Conservation (phyloP, 371 early-diverging fungal species). For the Mortierella sp. region DNA sequence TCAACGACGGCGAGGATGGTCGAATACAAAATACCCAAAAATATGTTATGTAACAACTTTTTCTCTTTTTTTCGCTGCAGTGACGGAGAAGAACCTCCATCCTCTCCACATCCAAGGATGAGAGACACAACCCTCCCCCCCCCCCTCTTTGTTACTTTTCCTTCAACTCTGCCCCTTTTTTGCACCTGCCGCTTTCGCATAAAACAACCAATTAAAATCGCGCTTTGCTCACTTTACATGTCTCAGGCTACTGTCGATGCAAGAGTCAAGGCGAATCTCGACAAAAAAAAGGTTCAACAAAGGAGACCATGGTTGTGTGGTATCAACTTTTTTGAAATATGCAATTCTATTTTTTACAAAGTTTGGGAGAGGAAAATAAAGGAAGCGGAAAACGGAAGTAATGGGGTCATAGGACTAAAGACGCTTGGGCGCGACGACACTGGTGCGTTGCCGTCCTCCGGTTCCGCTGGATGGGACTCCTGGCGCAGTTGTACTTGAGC, state of each 20-base stretch:
- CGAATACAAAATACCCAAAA: too few species aligned
- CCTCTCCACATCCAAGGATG: too few species aligned
- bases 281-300: not conserved
- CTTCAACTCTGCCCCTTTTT: not conserved
- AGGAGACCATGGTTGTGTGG: not conserved
- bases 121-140: not conserved
- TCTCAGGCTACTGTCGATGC: not conserved
- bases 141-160: not conserved
- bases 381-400: not conserved
- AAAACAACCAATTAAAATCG: not conserved
- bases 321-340: slow-evolving; percentile 6
- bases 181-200: too few species aligned
- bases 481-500: slow-evolving; percentile 42
- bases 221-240: not conserved
- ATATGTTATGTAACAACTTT: too few species aligned
- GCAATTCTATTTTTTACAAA: too few species aligned
- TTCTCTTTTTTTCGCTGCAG: too few species aligned
- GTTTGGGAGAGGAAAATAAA: not conserved
- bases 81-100: too few species aligned
- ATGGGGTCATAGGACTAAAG: not conserved
- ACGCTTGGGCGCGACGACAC: slow-evolving; percentile 45
- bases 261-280: not conserved
- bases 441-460: slow-evolving; percentile 53
- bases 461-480: slow-evolving; percentile 21
- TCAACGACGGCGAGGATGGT: too few species aligned